These are phyloP conservation scores for Musa troglodytarum DNA, from an alignment of 176 grass and related monocot genomes.

Conservation along the genomic window DNA sequence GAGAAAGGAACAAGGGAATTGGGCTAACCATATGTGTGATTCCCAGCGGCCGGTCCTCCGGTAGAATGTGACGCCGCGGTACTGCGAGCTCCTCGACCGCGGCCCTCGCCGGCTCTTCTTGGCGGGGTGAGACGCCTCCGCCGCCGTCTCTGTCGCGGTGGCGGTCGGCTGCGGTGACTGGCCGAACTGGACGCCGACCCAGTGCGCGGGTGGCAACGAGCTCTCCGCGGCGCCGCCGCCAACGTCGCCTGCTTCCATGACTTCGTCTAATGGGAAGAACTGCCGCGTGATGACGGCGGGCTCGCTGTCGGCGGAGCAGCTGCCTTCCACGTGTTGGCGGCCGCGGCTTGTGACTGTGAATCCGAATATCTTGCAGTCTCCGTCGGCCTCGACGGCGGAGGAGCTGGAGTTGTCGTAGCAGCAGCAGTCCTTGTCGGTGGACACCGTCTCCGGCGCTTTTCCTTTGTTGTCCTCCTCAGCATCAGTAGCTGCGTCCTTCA, in stretches of 20 bases:
- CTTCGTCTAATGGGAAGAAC: conserved; percentile 44
- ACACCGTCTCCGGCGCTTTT: not conserved
- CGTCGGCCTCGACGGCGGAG: not conserved
- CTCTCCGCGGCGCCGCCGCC: not conserved
- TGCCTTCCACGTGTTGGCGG: conserved; percentile 13
- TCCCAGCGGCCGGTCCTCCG: conserved; percentile 93
- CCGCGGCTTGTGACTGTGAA: conserved; percentile 8
- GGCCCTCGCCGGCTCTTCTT: conserved; percentile 93
- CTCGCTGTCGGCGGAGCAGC: conserved; percentile 37
- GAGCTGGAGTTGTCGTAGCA: conserved; percentile 1
- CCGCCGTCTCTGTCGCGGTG: not conserved
- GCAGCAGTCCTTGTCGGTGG: not conserved
- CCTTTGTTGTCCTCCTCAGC: conserved; percentile 1
- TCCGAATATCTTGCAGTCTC: conserved; percentile 31
- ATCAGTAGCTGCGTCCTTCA: not conserved
- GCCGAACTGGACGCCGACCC: conserved; percentile 39
- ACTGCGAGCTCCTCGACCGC: conserved; percentile 91
- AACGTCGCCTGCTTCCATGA: not conserved
- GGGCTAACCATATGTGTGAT: conserved; percentile 90
- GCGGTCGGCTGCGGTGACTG: conserved; percentile 1
- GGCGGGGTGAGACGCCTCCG: not conserved
- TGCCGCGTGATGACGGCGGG: conserved; percentile 58
- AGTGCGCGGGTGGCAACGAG: conserved; percentile 28
- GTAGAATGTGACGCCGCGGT: conserved; percentile 98
- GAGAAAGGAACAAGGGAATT: not conserved